Evolutionary conservation across 805 yeast species (phyloP).

Genomic region (Alloascoidea africana): DNA sequence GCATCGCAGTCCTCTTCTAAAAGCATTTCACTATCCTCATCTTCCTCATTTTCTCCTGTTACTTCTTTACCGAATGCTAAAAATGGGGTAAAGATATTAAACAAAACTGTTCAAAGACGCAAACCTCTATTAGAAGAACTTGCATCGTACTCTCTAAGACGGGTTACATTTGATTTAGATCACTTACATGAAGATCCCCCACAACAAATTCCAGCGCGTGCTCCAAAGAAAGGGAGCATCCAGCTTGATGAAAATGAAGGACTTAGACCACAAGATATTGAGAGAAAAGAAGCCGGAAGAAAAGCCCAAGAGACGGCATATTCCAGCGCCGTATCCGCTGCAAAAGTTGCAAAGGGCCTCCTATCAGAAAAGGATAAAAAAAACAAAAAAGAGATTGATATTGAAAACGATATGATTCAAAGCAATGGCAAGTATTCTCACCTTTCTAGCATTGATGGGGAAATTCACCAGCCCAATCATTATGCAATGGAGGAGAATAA

Average conservation of each 20-base stretch:
- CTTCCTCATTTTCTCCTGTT: no score
- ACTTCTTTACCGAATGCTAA: no score
- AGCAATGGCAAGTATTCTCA: neutral
- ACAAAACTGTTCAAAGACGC: no score
- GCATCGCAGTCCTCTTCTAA: no score
- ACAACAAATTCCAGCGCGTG: constrained; percentile 83
- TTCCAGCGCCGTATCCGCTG: neutral
- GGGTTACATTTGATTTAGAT: constrained; percentile 70
- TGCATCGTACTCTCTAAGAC: no score
- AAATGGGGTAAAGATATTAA: no score
- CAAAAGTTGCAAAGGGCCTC: neutral
- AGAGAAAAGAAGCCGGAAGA: neutral
- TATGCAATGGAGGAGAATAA: neutral
- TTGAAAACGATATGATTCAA: neutral
- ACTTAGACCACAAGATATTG: neutral
- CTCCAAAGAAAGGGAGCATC: constrained; percentile 70
- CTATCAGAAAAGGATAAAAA: neutral
- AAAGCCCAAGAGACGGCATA: neutral
- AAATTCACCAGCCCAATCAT: neutral
- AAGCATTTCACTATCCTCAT: no score
- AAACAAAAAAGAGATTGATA: neutral
- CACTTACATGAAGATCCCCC: constrained; percentile 73
- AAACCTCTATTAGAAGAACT: no score
- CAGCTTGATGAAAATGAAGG: constrained; percentile 17
- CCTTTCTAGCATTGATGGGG: neutral